A percentile compares a stretch with the other conserved stretches of the same genome.
phyloP scores from a whole-genome alignment of 164 flowering plant species.

The Vitis labrusca region DNA sequence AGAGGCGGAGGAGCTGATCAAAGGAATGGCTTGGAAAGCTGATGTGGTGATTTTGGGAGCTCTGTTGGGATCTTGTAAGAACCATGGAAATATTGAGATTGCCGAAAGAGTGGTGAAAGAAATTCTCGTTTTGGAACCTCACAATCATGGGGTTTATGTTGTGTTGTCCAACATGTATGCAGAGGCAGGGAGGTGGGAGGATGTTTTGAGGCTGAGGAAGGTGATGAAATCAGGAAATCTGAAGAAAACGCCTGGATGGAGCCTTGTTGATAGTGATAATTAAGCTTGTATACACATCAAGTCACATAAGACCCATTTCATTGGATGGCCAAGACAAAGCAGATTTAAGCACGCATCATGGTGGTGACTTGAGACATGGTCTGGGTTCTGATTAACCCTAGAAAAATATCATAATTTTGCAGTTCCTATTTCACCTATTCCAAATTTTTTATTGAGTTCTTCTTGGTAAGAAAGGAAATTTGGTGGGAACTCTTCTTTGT shows the following conservation, averaged over 20 bases:
- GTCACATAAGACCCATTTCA: not conserved
- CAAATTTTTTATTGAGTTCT: no score
- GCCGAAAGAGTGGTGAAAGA: constrained; percentile 46
- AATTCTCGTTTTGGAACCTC: constrained; percentile 46
- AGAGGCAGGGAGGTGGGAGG: constrained; percentile 48
- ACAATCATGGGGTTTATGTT: constrained; percentile 47
- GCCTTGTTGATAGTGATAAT: constrained; percentile 29
- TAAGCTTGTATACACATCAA: not conserved
- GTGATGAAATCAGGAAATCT: constrained; percentile 38
- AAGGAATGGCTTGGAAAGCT: constrained; percentile 53
- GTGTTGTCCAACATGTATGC: constrained; percentile 53
- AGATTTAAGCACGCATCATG: not conserved
- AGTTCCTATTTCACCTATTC: no score
- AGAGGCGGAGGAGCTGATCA: constrained; percentile 66
- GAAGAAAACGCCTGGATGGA: constrained; percentile 48
- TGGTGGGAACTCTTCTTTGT: no score
- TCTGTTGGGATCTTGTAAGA: constrained; percentile 54
- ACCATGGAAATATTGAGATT: constrained; percentile 42
- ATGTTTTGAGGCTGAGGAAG: constrained; percentile 39
- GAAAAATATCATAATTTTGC: not conserved
- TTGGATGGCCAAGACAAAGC: no score
- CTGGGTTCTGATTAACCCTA: not conserved
- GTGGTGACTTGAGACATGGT: not conserved
- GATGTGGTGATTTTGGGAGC: constrained; percentile 70
- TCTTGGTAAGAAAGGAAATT: no score